Percentiles rank a stretch among this genome's conserved stretches.
These are phyloP conservation scores for Candida khao-thaluensis DNA, from an alignment of 805 yeast species.

Conservation along the genomic window DNA sequence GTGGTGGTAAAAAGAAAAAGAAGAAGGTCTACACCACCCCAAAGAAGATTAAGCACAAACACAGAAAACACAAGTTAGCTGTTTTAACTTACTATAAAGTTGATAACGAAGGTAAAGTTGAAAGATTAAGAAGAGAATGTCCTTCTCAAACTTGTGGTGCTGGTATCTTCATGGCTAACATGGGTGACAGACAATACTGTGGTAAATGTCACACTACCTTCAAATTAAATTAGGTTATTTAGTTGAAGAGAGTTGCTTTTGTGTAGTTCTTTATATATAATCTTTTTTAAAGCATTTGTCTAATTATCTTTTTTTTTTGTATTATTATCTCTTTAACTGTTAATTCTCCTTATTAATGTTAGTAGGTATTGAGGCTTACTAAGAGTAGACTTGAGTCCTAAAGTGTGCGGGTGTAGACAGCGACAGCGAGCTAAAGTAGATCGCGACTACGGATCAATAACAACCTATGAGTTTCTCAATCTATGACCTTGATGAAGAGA, in stretches of 20 bases:
- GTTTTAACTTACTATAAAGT: constrained; percentile 99
- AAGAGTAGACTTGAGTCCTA: too few relatives aligned
- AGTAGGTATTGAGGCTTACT: too few relatives aligned
- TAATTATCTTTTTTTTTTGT: too few relatives aligned
- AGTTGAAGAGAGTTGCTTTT: neutral
- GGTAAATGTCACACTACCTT: constrained; percentile 98
- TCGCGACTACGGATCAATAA: too few relatives aligned
- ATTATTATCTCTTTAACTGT: too few relatives aligned
- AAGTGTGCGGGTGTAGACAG: too few relatives aligned
- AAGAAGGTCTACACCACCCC: constrained; percentile 99
- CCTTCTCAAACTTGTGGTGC: constrained; percentile 92
- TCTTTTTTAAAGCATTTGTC: too few relatives aligned
- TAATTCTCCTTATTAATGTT: too few relatives aligned
- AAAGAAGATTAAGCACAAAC: constrained; percentile 99
- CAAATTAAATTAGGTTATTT: constrained; percentile 37
- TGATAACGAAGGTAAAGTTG: constrained; percentile 96
- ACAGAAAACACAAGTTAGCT: constrained; percentile 98
- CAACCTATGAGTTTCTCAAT: constrained; percentile 42
- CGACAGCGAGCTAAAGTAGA: too few relatives aligned
- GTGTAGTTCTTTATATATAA: constrained; percentile 1
- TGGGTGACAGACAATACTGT: constrained; percentile 98
- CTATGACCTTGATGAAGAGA: constrained; percentile 64
- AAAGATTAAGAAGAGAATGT: constrained; percentile 99
- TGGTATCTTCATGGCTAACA: constrained; percentile 99
- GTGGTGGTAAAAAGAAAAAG: constrained; percentile 99